These are phyloP conservation scores for Tricholoma matsutake DNA, from an alignment of 768 basidiomycete genomes.

Conservation along the genomic window DNA sequence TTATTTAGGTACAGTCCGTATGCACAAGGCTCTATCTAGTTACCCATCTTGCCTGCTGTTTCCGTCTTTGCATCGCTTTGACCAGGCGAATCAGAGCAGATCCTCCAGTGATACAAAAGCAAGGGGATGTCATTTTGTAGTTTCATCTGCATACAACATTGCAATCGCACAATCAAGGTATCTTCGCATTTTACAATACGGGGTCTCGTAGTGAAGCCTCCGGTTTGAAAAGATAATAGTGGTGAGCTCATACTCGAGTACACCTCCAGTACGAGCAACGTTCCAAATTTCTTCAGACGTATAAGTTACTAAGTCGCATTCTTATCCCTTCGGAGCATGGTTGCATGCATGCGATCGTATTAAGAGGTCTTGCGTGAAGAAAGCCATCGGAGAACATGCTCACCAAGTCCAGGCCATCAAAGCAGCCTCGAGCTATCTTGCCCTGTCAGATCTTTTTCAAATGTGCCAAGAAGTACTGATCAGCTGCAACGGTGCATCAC, in stretches of 20 bases:
- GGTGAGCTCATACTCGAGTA: too few species aligned
- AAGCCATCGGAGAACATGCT: not conserved
- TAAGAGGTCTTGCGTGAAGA: not conserved
- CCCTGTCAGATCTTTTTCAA: slow-evolving; percentile 6
- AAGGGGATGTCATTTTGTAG: not conserved
- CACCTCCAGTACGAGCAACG: too few species aligned
- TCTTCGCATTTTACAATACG: too few species aligned
- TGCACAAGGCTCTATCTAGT: not conserved
- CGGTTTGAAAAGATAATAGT: too few species aligned
- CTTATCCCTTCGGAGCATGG: too few species aligned
- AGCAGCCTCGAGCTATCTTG: slow-evolving; percentile 2
- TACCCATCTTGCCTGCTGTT: not conserved
- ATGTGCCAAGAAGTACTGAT: slow-evolving; percentile 1
- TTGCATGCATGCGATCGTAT: not conserved
- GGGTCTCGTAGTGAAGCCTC: too few species aligned
- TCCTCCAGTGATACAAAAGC: too few species aligned
- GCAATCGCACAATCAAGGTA: too few species aligned
- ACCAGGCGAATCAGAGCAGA: not conserved
- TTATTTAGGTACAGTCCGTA: not conserved
- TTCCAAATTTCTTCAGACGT: too few species aligned
- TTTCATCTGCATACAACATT: too few species aligned
- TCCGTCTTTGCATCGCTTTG: not conserved
- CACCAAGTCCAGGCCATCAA: slow-evolving; percentile 5
- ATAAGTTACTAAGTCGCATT: too few species aligned
- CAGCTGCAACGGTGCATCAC: not conserved